These are phyloP conservation scores for Verbascum thapsus DNA, from an alignment of 257 asterid genomes.

Conservation along the genomic window DNA sequence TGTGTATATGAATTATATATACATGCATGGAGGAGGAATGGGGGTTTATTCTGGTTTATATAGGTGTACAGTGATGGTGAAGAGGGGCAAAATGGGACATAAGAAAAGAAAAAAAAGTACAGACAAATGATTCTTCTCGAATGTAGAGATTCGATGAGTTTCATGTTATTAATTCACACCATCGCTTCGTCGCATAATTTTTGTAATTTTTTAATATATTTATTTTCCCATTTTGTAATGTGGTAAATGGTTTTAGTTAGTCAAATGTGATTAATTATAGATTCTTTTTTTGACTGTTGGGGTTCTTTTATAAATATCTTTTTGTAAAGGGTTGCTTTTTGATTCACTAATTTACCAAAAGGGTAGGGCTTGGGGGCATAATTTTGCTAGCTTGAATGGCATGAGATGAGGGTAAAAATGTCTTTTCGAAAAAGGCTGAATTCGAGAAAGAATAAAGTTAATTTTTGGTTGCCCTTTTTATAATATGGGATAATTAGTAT, in stretches of 20 bases:
- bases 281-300: conserved; percentile 20
- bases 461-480: conserved; percentile 7
- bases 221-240: background rate
- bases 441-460: conserved; percentile 5
- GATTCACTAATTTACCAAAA: background rate
- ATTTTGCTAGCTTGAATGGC: conserved; percentile 1
- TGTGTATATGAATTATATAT: background rate
- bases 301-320: conserved; percentile 18
- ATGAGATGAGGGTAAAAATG: conserved; percentile 16
- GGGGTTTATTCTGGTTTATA: conserved; percentile 32
- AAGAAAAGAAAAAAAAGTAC: background rate
- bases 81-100: conserved; percentile 34
- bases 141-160: conserved; percentile 40
- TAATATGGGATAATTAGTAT: conserved; percentile 15
- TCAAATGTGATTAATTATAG: conserved; percentile 8
- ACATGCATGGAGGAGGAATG: conserved; percentile 27
- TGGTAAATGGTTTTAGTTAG: conserved; percentile 13
- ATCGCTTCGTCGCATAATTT: conserved; percentile 51
- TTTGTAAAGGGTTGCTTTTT: background rate
- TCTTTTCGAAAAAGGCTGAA: background rate
- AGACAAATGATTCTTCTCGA: conserved; percentile 5
- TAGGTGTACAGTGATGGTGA: conserved; percentile 23
- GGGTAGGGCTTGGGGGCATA: conserved; percentile 9
- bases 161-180: conserved; percentile 35
- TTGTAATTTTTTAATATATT: background rate